Evolutionary conservation across 1,139 yeast genomes (phyloP), one percentile per base, ranked within the genome.

Genomic region (Pichia sp.): DNA sequence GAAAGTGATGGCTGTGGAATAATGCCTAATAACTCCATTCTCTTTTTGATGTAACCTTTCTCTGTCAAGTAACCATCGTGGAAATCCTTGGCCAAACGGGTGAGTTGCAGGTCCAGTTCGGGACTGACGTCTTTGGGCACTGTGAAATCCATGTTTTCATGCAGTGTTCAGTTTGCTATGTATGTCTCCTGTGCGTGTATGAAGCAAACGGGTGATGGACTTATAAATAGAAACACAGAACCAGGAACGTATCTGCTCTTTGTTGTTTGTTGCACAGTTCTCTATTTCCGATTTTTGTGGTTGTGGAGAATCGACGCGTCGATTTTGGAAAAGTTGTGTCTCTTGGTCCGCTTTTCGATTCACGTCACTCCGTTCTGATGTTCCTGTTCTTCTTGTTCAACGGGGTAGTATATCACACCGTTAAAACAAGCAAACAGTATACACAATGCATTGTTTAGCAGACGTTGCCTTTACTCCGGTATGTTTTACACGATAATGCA

Each of bases 381-480:
- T n/a, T n/a, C n/a, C n/a, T n/a, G n/a, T n/a, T n/a, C n/a, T n/a
- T n/a, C n/a, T n/a, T n/a, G n/a, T n/a, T n/a, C n/a, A n/a, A n/a
- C n/a, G n/a, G n/a, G n/a, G n/a, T n/a, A n/a, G n/a, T n/a, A n/a
- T n/a, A n/a, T n/a, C n/a, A n/a, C n/a, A n/a, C n/a, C n/a, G n/a
- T n/a, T n/a, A n/a, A n/a, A n/a, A n/a, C n/a, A n/a, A n/a, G n/a
- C n/a, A n/a, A n/a, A n/a, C n/a, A n/a, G n/a, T n/a, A n/a, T n/a
- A n/a, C 8, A 40, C 5, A 12, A 48, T 45, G 50, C 47, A 76
- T 56, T 85, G 93, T 65, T 69, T 85, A 42, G 96, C 93, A 5
- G 95, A 87, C 59, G 79, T 87, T 21, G 86, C 95, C 58, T 70
- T 86, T 59, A 81, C 86, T 49, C 96, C 96, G 34, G 82, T 79